Evolutionary conservation across 2,329 filamentous ascomycete species (phyloP), one percentile per base, ranked within the genome.

Genomic region (Phialocephala sp.): DNA sequence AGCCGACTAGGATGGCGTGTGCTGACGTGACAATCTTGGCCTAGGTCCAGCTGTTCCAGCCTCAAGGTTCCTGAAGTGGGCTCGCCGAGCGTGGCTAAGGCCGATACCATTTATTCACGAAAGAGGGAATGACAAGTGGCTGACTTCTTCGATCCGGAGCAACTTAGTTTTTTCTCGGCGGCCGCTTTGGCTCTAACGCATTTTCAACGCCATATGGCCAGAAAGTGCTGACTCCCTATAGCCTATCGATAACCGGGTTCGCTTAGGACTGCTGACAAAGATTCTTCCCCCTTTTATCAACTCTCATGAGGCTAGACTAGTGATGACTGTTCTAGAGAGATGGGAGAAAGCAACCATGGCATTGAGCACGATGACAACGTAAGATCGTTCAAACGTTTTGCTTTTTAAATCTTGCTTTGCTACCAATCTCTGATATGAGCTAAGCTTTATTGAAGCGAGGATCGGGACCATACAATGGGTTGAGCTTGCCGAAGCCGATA

Each of bases 211-310:
- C 27, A 32, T 32, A n/a, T 12, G 27, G 50, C 50, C 47, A 27
- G n/a, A 22, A 14, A 27, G 8, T 27, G 11, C 22, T 32, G 27
- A 32, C 11, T n/a, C 50, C 24, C 11, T 18, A 54, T 54, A 50
- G 45, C 50, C 22, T 32, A 35, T 15, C 24, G 50, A 9, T 18
- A 18, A 1, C 24, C 50, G 15, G 9, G 22, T 54, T 47, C 47
- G 47, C 47, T 52, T 52, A 52, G 47, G 47, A 11, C 9, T 52
- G 47, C 47, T 52, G 47, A 52, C 22, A 14, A 14, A 52, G 27
- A 3, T 14, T 2, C 8, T 52, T 6, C 20, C 20, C 11, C 47
- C 18, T 52, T 32, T 32, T 12, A 8, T 12, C 20, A n/a, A 8
- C 37, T 41, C 43, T 41, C 43, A 45, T n/a, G 14, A 20, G n/a